Percentiles rank a stretch among this genome's conserved stretches.
phyloP scores from a whole-genome alignment of 805 yeast species.

The Wickerhamomyces bisporus region DNA sequence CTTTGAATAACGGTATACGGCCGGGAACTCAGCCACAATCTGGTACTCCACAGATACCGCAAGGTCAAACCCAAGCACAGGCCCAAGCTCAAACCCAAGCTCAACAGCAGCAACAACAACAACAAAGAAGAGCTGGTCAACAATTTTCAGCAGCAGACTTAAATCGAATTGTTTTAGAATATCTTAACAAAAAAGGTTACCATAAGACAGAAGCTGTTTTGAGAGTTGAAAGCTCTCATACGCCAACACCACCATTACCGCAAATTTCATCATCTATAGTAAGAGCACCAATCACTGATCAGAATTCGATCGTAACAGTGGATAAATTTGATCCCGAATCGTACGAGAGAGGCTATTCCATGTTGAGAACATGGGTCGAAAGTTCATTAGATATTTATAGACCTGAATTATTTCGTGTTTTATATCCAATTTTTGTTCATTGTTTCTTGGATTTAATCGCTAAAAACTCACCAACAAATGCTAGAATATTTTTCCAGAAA shows the following conservation, averaged over 20 bases:
- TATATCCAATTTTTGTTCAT: slow-evolving; percentile 92
- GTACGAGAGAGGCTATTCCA: slow-evolving; percentile 74
- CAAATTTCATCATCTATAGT: slow-evolving; percentile 9
- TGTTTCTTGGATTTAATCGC: slow-evolving; percentile 74
- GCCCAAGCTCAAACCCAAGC: slow-evolving; percentile 6
- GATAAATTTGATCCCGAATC: slow-evolving; percentile 45
- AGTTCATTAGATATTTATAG: slow-evolving; percentile 85
- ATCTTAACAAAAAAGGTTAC: slow-evolving; percentile 88
- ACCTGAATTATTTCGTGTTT: slow-evolving; percentile 76
- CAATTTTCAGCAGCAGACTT: slow-evolving; percentile 80
- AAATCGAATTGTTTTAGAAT: slow-evolving; percentile 88
- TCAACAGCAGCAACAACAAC: slow-evolving; percentile 9
- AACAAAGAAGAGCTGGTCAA: slow-evolving; percentile 21
- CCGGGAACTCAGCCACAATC: background rate
- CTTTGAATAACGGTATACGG: slow-evolving; percentile 1
- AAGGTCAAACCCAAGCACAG: slow-evolving; percentile 2
- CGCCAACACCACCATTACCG: slow-evolving; percentile 44
- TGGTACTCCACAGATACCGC: background rate
- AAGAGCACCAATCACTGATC: slow-evolving; percentile 16
- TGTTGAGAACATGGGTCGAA: slow-evolving; percentile 85
- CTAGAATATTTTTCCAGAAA: slow-evolving; percentile 70
- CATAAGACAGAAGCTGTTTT: slow-evolving; percentile 92
- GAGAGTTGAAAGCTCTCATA: slow-evolving; percentile 74
- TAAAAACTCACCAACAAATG: slow-evolving; percentile 53
- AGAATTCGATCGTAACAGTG: slow-evolving; percentile 16